These are phyloP conservation scores for Lachancea thermotolerans DNA, from an alignment of 805 yeast genomes.

Conservation along the genomic window DNA sequence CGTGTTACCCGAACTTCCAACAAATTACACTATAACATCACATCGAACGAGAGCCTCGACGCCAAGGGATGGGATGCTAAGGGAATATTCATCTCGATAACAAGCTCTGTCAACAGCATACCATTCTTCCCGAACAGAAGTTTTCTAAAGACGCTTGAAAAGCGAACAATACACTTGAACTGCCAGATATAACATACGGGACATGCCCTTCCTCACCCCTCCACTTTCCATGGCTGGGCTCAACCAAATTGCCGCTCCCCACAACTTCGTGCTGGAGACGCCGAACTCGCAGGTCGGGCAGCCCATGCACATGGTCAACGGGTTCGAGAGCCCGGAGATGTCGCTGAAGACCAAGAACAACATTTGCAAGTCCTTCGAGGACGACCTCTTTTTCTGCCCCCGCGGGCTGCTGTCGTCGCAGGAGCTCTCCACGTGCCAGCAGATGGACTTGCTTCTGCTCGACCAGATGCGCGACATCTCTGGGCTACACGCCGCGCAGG, in stretches of 20 bases:
- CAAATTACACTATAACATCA: background rate
- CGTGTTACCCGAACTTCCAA: background rate
- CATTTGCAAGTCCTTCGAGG: conserved; percentile 28
- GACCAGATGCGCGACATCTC: conserved; percentile 15
- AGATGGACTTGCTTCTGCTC: conserved; percentile 21
- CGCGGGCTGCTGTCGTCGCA: conserved; percentile 23
- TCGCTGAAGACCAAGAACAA: conserved; percentile 23
- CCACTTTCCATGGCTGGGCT: conserved; percentile 6
- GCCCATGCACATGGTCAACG: background rate
- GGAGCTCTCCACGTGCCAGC: conserved; percentile 24
- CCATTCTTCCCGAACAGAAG: no score
- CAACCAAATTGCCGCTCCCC: background rate
- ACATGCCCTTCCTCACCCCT: conserved; percentile 7
- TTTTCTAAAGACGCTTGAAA: no score
- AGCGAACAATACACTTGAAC: background rate
- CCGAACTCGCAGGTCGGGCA: conserved; percentile 5
- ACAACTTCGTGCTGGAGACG: conserved; percentile 6
- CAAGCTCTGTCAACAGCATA: no score
- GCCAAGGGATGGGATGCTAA: background rate
- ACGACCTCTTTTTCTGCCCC: conserved; percentile 30
- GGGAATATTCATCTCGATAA: background rate
- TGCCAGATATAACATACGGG: background rate
- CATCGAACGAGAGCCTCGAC: background rate
- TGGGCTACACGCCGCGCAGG: background rate
- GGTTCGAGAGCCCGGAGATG: conserved; percentile 4